Evolutionary conservation across 163 green algal species (phyloP).

Genomic region (Prototheca cutis): DNA sequence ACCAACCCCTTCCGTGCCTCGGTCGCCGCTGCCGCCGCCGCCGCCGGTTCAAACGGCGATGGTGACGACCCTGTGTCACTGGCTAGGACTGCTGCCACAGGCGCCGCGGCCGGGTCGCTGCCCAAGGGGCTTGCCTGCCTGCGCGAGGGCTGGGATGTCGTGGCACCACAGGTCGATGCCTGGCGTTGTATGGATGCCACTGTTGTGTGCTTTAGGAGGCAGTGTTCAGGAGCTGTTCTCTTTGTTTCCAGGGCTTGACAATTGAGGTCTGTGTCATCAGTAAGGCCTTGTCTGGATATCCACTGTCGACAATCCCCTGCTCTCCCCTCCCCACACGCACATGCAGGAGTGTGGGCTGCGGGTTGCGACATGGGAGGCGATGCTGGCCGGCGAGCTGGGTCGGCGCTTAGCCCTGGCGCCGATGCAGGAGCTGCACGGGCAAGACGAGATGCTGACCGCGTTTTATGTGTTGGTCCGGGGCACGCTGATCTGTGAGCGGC

Average conservation of each 20-base stretch:
- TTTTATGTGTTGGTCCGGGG: slow-evolving; percentile 33
- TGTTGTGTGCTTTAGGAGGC: no score
- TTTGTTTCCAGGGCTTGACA: not conserved
- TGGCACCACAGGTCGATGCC: slow-evolving; percentile 23
- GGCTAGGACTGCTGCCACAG: not conserved
- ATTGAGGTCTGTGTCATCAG: not conserved
- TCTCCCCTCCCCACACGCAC: not conserved
- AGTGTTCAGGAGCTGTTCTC: not conserved
- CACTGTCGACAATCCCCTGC: not conserved
- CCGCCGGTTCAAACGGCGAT: no score
- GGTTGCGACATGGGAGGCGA: slow-evolving; percentile 5
- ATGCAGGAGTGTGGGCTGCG: slow-evolving; percentile 25
- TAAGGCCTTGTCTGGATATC: not conserved
- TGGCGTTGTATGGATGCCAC: no score
- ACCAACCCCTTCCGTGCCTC: not conserved
- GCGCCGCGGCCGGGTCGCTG: not conserved
- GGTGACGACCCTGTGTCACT: no score
- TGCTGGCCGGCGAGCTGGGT: slow-evolving; percentile 19
- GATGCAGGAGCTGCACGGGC: slow-evolving; percentile 2
- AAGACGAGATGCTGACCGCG: slow-evolving; percentile 11
- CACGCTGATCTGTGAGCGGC: slow-evolving; percentile 31
- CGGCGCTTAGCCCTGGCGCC: slow-evolving; percentile 11
- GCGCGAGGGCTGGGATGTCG: slow-evolving; percentile 43
- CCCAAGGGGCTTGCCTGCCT: slow-evolving; percentile 20
- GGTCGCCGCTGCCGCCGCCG: not conserved